Evolutionary conservation across 257 asterid genomes (phyloP).

Genomic region (Rhazya stricta): DNA sequence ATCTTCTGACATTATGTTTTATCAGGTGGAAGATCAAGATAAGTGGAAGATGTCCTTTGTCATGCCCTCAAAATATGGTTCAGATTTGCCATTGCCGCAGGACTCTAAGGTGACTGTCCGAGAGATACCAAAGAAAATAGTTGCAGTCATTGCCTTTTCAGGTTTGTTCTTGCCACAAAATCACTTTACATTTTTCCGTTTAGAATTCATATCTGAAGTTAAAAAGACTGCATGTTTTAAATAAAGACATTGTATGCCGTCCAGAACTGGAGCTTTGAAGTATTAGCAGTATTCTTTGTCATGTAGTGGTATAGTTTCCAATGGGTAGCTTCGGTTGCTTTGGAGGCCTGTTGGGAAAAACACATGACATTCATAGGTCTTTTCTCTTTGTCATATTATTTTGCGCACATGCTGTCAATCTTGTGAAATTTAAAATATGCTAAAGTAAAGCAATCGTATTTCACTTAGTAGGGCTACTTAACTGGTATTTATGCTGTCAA

Average conservation of each 20-base stretch:
- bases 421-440: background rate
- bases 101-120: slow-evolving; percentile 59
- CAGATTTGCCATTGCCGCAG: slow-evolving; percentile 69
- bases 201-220: background rate
- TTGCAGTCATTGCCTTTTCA: slow-evolving; percentile 75
- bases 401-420: background rate
- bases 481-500: slow-evolving; percentile 1
- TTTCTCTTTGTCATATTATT: background rate
- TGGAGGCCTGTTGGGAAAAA: background rate
- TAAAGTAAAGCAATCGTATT: background rate
- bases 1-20: background rate
- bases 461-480: background rate
- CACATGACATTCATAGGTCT: background rate
- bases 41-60: slow-evolving; percentile 81
- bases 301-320: background rate
- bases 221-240: background rate
- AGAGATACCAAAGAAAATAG: slow-evolving; percentile 59
- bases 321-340: background rate
- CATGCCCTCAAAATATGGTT: slow-evolving; percentile 83
- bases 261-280: background rate
- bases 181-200: background rate
- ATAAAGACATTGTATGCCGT: background rate
- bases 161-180: slow-evolving; percentile 37
- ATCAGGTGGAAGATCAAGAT: slow-evolving; percentile 50
- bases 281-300: background rate